Percentiles rank a stretch among this genome's conserved stretches.
These are phyloP conservation scores for Apiospora sp. DNA, from an alignment of 2,329 filamentous ascomycete species.

Conservation along the genomic window DNA sequence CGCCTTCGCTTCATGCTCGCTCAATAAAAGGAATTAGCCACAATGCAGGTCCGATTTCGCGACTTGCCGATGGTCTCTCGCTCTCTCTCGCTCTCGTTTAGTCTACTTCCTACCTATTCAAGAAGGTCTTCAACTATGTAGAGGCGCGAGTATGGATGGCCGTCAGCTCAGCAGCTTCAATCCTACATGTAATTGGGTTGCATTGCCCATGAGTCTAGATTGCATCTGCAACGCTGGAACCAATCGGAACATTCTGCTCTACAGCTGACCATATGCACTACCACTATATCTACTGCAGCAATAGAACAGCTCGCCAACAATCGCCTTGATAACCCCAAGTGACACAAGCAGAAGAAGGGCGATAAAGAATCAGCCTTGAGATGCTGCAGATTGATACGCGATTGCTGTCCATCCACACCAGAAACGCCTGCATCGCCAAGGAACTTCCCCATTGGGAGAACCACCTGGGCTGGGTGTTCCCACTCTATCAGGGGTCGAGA, in stretches of 20 bases:
- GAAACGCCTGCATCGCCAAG: neutral
- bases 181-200: neutral
- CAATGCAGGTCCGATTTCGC: neutral
- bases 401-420: slow-evolving; percentile 5
- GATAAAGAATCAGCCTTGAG: neutral
- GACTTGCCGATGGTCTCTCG: neutral
- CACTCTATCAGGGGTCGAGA: neutral
- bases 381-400: neutral
- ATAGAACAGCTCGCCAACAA: neutral
- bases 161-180: neutral
- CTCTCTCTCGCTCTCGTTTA: neutral
- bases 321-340: neutral
- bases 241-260: slow-evolving; percentile 9
- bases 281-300: neutral
- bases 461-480: neutral
- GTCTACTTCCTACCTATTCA: slow-evolving; percentile 6
- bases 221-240: neutral
- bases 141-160: neutral
- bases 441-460: neutral
- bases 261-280: neutral
- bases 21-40: neutral
- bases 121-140: neutral
- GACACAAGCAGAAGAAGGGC: neutral
- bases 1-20: neutral
- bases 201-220: neutral